These are phyloP conservation scores for Penicillium sp. DNA, from an alignment of 2,329 filamentous ascomycete species.

Conservation along the genomic window DNA sequence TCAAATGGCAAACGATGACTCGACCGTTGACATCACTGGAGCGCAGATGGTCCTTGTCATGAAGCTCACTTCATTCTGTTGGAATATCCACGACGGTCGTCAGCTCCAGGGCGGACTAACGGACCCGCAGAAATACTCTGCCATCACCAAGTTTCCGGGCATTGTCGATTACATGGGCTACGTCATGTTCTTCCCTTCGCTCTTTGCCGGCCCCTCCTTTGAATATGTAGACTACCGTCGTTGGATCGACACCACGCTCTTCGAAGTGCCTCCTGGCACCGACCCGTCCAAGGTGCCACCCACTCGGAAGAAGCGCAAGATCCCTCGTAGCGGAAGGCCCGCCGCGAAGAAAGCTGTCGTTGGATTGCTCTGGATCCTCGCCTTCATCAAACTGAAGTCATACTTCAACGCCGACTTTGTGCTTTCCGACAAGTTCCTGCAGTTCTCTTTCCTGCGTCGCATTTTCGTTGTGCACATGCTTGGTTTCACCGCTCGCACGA, in stretches of 20 bases:
- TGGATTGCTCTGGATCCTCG: constrained; percentile 74
- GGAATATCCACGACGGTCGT: constrained; percentile 93
- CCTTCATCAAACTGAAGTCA: constrained; percentile 68
- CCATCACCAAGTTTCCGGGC: constrained; percentile 68
- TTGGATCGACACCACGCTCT: constrained; percentile 94
- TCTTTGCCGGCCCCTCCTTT: constrained; percentile 87
- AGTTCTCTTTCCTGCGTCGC: constrained; percentile 65
- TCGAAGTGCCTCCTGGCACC: constrained; percentile 74
- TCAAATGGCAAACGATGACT: constrained; percentile 63
- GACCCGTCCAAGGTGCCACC: constrained; percentile 81
- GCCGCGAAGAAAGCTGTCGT: constrained; percentile 70
- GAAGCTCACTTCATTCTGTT: constrained; percentile 95
- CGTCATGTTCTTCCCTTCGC: constrained; percentile 88
- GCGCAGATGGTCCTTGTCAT: constrained; percentile 98
- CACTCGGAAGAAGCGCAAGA: constrained; percentile 84
- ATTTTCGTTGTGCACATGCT: constrained; percentile 81
- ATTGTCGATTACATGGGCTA: constrained; percentile 83
- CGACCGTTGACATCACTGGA: constrained; percentile 78
- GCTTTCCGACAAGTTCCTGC: constrained; percentile 62
- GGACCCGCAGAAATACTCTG: constrained; percentile 78
- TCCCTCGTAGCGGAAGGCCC: constrained; percentile 83
- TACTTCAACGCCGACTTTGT: constrained; percentile 64
- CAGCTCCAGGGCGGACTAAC: constrained; percentile 75
- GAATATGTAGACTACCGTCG: constrained; percentile 89
- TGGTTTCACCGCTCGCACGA: constrained; percentile 74